These are phyloP conservation scores for Phaseolus coccineus DNA, from an alignment of 331 rosid species.

Conservation along the genomic window DNA sequence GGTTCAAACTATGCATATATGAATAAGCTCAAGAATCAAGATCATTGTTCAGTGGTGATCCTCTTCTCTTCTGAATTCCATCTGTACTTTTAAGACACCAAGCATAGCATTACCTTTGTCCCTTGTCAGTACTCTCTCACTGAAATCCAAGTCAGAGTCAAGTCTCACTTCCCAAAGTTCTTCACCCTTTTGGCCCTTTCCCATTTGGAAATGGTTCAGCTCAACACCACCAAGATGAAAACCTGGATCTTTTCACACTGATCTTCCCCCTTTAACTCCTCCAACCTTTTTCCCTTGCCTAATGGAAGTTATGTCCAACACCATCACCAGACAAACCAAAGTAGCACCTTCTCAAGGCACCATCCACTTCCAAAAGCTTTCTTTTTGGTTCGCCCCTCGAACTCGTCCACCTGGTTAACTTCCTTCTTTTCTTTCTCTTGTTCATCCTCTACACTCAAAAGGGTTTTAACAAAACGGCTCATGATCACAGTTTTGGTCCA, in stretches of 20 bases:
- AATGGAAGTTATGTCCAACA: conserved; percentile 74
- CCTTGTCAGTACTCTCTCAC: conserved; percentile 22
- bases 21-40: conserved; percentile 6
- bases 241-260: conserved; percentile 73
- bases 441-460: neutral
- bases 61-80: conserved; percentile 35
- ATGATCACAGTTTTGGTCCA: neutral
- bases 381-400: conserved; percentile 82
- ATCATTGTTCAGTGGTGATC: conserved; percentile 5
- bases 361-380: conserved; percentile 63
- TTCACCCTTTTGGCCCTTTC: conserved; percentile 13
- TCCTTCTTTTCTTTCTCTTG: conserved; percentile 55
- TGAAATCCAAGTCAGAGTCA: conserved; percentile 41
- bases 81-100: neutral
- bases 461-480: neutral
- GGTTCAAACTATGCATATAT: conserved; percentile 4
- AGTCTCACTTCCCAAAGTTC: conserved; percentile 10
- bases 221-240: conserved; percentile 65
- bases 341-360: conserved; percentile 42
- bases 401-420: conserved; percentile 77
- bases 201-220: conserved; percentile 48
- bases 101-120: neutral
- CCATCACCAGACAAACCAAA: conserved; percentile 53
- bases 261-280: conserved; percentile 36
- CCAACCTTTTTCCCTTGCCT: conserved; percentile 45